Evolutionary conservation across 495 filamentous ascomycete species (phyloP), one percentile per base, ranked within the genome.

Genomic region (Delitschia confertaspora): DNA sequence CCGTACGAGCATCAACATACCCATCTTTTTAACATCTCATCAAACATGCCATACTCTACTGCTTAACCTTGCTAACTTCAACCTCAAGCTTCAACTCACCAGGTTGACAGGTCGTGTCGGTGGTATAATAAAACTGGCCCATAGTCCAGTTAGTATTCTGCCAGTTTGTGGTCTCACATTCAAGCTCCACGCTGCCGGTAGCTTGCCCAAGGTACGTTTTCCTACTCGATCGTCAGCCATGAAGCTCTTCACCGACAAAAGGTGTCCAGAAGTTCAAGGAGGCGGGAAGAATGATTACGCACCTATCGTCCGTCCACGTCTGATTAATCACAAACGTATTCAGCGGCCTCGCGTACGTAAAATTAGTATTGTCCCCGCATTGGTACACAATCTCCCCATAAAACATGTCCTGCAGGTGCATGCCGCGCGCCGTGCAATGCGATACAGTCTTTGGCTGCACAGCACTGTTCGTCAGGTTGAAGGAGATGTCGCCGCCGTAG

Each of bases 121-220:
- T 25, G 7, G 23, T 47, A 4, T 8, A 21, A 31, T 47, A 47
- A 9, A 39, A 14, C 36, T 47, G 44, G 7, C 44, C 44, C 26
- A 47, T 39, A 2, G 44, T 47, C 44, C 44, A 47, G 17, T 47
- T 38, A 6, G 33, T 2, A 40, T 47, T 47, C 34, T 38, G 21
- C 44, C 33, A 47, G 19, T 6, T 9, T 14, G 3, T 27, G 5
- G 23, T 27, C 29, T 38, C 16, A 33, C 33, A 47, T 6, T 31
- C 23, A 14, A 47, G 17, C 14, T 34, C 31, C 19, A 23, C 21
- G 4, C 4, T 35, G 6, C 41, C 41, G 6, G 8, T 17, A 6
- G 30, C 41, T 11, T 5, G 9, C 4, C 14, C 41, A 6, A 24
- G 17, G 5, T 35, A 34, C 9, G 19, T 7, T 24, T 34, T 24